Conservation (phyloP, 495 filamentous ascomycete genomes). For the Bryoglossum gracile region DNA sequence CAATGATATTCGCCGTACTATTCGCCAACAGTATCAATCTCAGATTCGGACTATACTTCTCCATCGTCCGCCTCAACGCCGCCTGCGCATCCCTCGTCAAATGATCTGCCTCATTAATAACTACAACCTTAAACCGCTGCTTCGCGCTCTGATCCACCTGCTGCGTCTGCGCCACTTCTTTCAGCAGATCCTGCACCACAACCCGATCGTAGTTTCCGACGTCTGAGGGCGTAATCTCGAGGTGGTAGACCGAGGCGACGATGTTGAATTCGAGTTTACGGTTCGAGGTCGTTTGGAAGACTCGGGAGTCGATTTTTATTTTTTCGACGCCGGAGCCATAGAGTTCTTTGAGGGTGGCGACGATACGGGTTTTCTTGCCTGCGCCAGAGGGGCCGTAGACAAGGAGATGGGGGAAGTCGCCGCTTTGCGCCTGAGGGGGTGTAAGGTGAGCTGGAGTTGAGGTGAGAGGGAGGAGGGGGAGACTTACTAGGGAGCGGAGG, state of each 20-base stretch:
- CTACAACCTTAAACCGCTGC: constrained; percentile 95
- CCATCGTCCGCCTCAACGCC: constrained; percentile 91
- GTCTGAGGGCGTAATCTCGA: constrained; percentile 96
- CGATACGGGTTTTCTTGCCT: constrained; percentile 94
- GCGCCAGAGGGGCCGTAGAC: constrained; percentile 95
- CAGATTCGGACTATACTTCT: constrained; percentile 96
- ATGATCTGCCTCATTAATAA: constrained; percentile 99
- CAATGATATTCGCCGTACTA: constrained; percentile 94
- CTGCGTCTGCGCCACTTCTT: constrained; percentile 97
- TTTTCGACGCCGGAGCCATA: constrained; percentile 91
- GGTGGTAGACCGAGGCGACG: constrained; percentile 88
- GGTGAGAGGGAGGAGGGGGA: constrained; percentile 2
- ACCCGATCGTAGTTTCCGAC: constrained; percentile 96
- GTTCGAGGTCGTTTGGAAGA: constrained; percentile 91
- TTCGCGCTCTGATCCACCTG: constrained; percentile 86
- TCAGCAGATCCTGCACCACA: constrained; percentile 89
- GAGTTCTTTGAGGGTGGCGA: constrained; percentile 85
- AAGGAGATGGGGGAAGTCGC: constrained; percentile 94
- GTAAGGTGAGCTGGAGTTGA: constrained; percentile 12
- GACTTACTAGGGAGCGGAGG: constrained; percentile 73
- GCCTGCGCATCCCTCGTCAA: constrained; percentile 92
- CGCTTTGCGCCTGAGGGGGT: constrained; percentile 79
- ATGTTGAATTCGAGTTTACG: constrained; percentile 99
- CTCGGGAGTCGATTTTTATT: constrained; percentile 92
- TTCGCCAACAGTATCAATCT: constrained; percentile 88